Base-by-base conservation (phyloP, 805 yeast species). In the Schizosaccharomyces pombe region DNA sequence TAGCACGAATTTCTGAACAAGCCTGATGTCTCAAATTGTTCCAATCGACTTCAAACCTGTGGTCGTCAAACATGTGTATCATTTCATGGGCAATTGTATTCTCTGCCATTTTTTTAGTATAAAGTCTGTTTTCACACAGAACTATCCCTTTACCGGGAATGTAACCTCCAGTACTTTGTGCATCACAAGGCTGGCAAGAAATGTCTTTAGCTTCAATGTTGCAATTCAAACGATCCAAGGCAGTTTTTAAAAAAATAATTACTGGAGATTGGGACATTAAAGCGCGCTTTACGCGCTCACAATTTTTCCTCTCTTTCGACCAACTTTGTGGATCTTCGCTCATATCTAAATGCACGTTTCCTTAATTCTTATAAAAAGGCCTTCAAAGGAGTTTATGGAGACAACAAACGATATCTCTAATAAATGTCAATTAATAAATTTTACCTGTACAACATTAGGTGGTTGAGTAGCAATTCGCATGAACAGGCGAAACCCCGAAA, bases 1-100 rank as follows among this genome's bases (percentile, higher is more conserved):
- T 80, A 0, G 98, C 98, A 57, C 98, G 73, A 54, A 91, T 85
- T 58, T 91, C 98, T 0, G 96, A 80, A 65, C 98, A 91, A 0
- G 98, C 98, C 64, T 89, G 97, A 63, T 91, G 98, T 62, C 78
- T 76, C 63, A 91, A 69, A 65, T 89, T 77, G 55, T 73, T 62
- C 82, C 95, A 82, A 65, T 91, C 85, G 1, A 91, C 86, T 55
- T 85, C 71, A 71, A 91, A 91, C 65, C 85, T 81, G 59, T 84
- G 70, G 62, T 86, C 80, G 67, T 91, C 98, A 66, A 85, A 91
- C 58, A 86, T 91, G 66, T 91, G 98, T 33, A 91, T 78, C 65
- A 91, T 71, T 64, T 91, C 98, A 64, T 91, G 98, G 1, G 96
- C 75, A 58, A 91, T 68, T 0, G 94, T 84, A 62, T 91, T 97